phyloP scores from a whole-genome alignment of 2,329 filamentous ascomycete species.

The Xylariomycetidae sp. region DNA sequence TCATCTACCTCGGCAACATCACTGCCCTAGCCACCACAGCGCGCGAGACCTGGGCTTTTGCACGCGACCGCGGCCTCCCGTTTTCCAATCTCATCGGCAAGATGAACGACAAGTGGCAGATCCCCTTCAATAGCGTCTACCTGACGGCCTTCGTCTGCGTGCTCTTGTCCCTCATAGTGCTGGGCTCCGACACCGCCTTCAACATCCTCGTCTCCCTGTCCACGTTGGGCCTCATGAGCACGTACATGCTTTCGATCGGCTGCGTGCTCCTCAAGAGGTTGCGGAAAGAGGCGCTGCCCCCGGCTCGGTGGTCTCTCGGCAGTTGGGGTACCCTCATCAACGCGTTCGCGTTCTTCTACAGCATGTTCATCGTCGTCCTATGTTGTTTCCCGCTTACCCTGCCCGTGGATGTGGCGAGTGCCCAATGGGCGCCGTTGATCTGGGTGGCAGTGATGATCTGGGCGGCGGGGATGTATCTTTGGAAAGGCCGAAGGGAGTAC shows the following conservation, averaged over 20 bases:
- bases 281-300: conserved; percentile 7
- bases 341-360: conserved; percentile 4
- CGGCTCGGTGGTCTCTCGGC: conserved; percentile 7
- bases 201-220: conserved; percentile 9
- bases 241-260: conserved; percentile 8
- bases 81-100: neutral
- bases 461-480: conserved; percentile 1
- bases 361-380: conserved; percentile 2
- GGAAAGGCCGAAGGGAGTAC: conserved; percentile 11
- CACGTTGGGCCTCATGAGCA: conserved; percentile 9
- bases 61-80: conserved; percentile 10
- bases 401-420: conserved; percentile 1
- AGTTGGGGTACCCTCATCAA: conserved; percentile 9
- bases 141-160: conserved; percentile 7
- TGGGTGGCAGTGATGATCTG: conserved; percentile 3
- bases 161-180: conserved; percentile 8
- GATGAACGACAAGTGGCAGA: neutral
- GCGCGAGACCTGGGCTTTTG: conserved; percentile 1
- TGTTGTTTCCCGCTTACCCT: conserved; percentile 1
- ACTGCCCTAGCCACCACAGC: neutral
- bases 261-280: conserved; percentile 7
- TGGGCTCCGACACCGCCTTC: conserved; percentile 10
- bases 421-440: conserved; percentile 3
- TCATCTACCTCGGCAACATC: conserved; percentile 1
- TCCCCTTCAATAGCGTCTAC: conserved; percentile 8